These are phyloP conservation scores for Suhomyces emberorum DNA, from an alignment of 805 yeast genomes.

Conservation along the genomic window DNA sequence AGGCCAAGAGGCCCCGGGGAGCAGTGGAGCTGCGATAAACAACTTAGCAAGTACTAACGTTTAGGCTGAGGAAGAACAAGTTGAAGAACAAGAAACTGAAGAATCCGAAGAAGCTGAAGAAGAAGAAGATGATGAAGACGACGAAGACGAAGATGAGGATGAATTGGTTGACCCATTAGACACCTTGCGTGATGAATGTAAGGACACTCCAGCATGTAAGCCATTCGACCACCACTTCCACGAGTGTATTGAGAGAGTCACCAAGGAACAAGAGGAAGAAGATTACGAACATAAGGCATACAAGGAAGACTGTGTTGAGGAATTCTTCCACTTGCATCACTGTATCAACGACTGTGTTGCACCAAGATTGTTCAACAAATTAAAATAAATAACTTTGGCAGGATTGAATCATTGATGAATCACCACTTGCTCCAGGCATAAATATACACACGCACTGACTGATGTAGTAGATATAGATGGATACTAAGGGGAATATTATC, in stretches of 20 bases:
- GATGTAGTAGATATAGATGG: no score
- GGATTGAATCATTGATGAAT: constrained; percentile 4
- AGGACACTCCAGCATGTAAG: constrained; percentile 62
- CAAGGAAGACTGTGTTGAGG: constrained; percentile 98
- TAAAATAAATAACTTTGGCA: constrained; percentile 48
- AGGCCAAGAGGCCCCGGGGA: no score
- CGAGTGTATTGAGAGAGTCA: constrained; percentile 94
- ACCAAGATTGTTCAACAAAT: constrained; percentile 81
- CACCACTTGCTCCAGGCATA: constrained; percentile 7
- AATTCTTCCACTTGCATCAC: constrained; percentile 94
- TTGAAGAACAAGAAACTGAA: constrained; percentile 32
- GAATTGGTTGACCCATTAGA: constrained; percentile 52
- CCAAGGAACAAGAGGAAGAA: constrained; percentile 78
- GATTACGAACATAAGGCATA: constrained; percentile 74
- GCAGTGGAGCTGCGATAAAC: no score
- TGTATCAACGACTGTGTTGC: constrained; percentile 89
- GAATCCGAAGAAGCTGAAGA: constrained; percentile 45
- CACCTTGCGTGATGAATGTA: constrained; percentile 54
- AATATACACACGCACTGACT: background rate
- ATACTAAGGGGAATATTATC: no score
- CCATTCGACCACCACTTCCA: constrained; percentile 83
- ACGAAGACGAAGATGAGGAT: constrained; percentile 66
- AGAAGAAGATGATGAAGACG: constrained; percentile 57
- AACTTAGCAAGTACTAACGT: no score
- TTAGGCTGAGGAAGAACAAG: constrained; percentile 22